These are phyloP conservation scores for Cystoisospora suis DNA, from an alignment of 169 alveolate genomes.

Conservation along the genomic window DNA sequence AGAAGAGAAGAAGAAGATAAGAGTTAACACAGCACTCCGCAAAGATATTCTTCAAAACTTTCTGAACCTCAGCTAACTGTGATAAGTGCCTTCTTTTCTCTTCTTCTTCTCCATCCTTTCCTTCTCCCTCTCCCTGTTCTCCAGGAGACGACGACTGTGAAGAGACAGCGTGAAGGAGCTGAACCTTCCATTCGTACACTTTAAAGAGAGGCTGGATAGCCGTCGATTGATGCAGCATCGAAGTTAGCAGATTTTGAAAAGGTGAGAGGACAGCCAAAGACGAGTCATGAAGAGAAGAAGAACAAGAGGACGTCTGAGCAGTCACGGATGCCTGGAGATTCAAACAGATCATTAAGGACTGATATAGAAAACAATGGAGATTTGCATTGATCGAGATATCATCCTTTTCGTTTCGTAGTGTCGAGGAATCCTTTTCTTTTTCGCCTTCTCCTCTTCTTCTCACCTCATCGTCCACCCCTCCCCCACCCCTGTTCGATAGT, in stretches of 20 bases:
- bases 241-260: conserved; percentile 1
- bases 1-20: not conserved
- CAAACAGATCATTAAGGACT: conserved; percentile 19
- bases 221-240: conserved; percentile 2
- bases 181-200: conserved; percentile 6
- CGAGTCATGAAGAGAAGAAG: no score
- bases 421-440: no score
- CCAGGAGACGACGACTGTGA: not conserved
- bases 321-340: conserved; percentile 10
- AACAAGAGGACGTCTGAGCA: no score
- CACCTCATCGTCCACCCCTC: no score
- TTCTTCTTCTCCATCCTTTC: not conserved
- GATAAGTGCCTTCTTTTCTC: not conserved
- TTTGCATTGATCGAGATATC: not conserved
- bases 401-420: not conserved
- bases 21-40: not conserved
- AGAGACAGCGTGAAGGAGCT: conserved; percentile 32
- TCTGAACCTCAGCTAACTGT: not conserved
- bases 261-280: not conserved
- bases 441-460: no score
- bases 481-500: no score
- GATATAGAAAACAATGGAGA: not conserved
- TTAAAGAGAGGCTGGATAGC: conserved; percentile 25
- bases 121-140: not conserved
- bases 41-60: not conserved